Percentiles rank a stretch among this genome's conserved stretches.
These are phyloP conservation scores for Fusarium chlamydosporum DNA, from an alignment of 2,329 filamentous ascomycete species.

Conservation along the genomic window DNA sequence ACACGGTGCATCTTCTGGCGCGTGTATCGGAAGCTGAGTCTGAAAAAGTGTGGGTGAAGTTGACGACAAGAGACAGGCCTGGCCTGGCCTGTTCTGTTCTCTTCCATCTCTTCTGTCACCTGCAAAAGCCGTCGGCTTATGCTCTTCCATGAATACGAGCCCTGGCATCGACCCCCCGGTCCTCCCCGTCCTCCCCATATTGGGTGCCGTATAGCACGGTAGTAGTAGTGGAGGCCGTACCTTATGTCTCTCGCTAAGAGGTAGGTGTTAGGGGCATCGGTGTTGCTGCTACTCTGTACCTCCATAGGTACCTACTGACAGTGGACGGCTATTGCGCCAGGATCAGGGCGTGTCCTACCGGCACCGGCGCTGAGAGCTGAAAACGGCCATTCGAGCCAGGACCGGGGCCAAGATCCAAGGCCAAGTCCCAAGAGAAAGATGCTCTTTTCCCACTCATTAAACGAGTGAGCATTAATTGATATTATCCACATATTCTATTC, in stretches of 20 bases:
- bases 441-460: constrained; percentile 30
- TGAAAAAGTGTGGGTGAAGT: constrained; percentile 7
- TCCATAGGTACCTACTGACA: background rate
- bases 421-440: constrained; percentile 17
- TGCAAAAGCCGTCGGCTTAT: constrained; percentile 43
- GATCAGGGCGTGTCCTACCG: constrained; percentile 13
- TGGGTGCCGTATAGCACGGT: background rate
- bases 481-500: constrained; percentile 3
- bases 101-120: constrained; percentile 32
- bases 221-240: no score
- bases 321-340: constrained; percentile 12
- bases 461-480: constrained; percentile 35
- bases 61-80: background rate
- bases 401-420: constrained; percentile 10
- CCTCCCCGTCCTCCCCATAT: constrained; percentile 18
- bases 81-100: constrained; percentile 4
- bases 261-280: constrained; percentile 27
- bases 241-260: constrained; percentile 7
- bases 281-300: background rate
- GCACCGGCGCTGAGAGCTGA: constrained; percentile 44
- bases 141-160: constrained; percentile 50
- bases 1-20: constrained; percentile 41
- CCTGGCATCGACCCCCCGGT: constrained; percentile 12
- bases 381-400: constrained; percentile 41
- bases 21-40: constrained; percentile 41